Percentiles rank a stretch among this genome's conserved stretches.
These are phyloP conservation scores for Morella rubra DNA, from an alignment of 306 rosid genomes.

Conservation along the genomic window DNA sequence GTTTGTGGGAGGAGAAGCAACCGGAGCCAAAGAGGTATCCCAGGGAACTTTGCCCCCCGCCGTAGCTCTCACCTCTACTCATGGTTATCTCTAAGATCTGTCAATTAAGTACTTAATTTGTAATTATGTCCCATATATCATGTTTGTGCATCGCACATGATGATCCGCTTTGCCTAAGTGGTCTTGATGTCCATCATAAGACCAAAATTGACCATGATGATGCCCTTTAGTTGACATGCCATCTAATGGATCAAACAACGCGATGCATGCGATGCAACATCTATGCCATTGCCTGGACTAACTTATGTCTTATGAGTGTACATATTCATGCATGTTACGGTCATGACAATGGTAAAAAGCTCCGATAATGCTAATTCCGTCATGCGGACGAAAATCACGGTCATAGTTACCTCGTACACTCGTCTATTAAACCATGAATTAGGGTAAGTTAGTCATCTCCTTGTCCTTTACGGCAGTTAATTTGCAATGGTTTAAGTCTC, in stretches of 20 bases:
- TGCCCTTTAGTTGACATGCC: not conserved
- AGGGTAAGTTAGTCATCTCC: not conserved
- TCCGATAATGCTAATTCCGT: not conserved
- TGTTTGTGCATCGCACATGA: not conserved
- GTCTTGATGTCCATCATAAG: conserved; percentile 8
- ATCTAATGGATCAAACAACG: conserved; percentile 3
- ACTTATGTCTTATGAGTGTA: not conserved
- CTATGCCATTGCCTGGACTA: not conserved
- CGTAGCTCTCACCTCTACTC: conserved; percentile 74
- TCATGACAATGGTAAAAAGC: not conserved
- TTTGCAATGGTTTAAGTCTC: not conserved
- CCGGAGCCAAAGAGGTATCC: conserved; percentile 74
- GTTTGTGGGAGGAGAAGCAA: conserved; percentile 36
- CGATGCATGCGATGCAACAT: not conserved
- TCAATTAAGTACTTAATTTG: not conserved
- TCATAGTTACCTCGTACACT: not conserved
- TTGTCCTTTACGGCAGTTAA: not conserved
- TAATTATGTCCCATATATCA: no score
- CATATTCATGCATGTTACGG: not conserved
- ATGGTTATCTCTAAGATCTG: conserved; percentile 27
- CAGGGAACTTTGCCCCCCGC: conserved; percentile 72
- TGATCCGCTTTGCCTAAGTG: conserved; percentile 1
- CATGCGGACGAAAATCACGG: not conserved
- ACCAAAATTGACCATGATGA: not conserved
- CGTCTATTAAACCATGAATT: not conserved